These are phyloP conservation scores for Martiniozyma asiatica DNA, from an alignment of 1,139 yeast species.

Conservation along the genomic window DNA sequence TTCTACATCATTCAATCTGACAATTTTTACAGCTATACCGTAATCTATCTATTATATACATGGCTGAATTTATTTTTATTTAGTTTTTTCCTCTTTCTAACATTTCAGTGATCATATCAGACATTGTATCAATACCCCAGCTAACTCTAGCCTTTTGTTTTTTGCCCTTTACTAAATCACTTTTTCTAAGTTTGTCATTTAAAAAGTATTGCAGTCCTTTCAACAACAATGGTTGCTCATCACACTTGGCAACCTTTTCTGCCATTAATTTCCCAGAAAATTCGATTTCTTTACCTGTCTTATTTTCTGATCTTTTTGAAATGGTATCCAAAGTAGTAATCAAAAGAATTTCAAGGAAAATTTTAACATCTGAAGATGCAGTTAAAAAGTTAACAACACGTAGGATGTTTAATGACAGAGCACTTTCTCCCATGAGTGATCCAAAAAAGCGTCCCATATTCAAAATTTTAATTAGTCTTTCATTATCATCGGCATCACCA, in stretches of 20 bases:
- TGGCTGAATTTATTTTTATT: too few species aligned
- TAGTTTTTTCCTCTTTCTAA: too few species aligned
- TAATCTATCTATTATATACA: too few species aligned
- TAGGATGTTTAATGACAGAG: conserved; percentile 60
- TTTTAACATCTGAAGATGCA: conserved; percentile 47
- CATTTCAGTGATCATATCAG: conserved; percentile 41
- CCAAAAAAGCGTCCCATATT: conserved; percentile 80
- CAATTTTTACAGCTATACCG: too few species aligned
- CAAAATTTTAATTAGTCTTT: conserved; percentile 44
- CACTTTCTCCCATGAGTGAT: conserved; percentile 55
- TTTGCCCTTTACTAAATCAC: conserved; percentile 43
- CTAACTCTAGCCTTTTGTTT: conserved; percentile 51
- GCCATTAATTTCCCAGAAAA: conserved; percentile 46
- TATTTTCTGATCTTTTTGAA: conserved; percentile 52
- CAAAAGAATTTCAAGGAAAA: conserved; percentile 65
- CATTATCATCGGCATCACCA: conserved; percentile 34
- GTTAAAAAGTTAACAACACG: conserved; percentile 68
- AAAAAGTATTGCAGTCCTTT: conserved; percentile 69
- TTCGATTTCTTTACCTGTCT: conserved; percentile 28
- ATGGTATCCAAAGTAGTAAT: conserved; percentile 54
- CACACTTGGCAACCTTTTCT: conserved; percentile 45
- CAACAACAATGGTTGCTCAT: conserved; percentile 49
- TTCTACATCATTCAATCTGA: too few species aligned
- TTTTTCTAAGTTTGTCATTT: conserved; percentile 36
- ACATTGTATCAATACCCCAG: conserved; percentile 56